Conservation (phyloP, 1,284 basidiomycete genomes). For the Phaffia rhodozyma region DNA sequence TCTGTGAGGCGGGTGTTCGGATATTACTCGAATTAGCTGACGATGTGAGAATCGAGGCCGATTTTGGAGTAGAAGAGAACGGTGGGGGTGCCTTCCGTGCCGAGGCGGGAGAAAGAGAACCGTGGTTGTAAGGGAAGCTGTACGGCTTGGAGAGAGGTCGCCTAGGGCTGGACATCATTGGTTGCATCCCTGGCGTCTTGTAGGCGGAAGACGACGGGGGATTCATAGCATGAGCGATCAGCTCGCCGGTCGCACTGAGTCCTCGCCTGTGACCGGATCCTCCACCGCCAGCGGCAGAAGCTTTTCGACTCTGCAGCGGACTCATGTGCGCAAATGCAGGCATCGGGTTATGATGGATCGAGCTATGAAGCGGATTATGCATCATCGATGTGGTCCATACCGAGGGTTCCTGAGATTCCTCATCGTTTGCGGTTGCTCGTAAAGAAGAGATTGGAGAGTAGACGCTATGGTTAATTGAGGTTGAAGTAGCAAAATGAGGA, state of each 20-base stretch:
- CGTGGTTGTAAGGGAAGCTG: neutral
- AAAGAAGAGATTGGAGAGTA: conserved; percentile 12
- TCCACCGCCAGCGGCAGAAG: neutral
- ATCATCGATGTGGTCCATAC: too few species aligned
- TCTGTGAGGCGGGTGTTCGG: neutral
- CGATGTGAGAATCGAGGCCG: neutral
- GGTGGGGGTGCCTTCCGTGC: neutral
- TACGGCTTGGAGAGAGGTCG: neutral
- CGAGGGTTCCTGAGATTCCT: neutral
- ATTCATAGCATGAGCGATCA: conserved; percentile 11
- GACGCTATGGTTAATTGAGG: neutral
- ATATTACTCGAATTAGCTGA: neutral
- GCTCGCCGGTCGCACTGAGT: conserved; percentile 2
- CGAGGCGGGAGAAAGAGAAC: neutral
- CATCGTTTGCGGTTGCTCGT: conserved; percentile 5
- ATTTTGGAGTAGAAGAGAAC: neutral
- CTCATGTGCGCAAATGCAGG: neutral
- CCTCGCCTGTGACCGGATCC: neutral
- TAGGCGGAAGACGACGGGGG: neutral
- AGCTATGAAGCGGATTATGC: too few species aligned
- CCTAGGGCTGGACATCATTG: conserved; percentile 2
- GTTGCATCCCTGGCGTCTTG: conserved; percentile 12
- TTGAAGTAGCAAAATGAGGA: too few species aligned
- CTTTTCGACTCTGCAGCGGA: neutral
- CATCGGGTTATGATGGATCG: too few species aligned